Evolutionary conservation across 2,329 filamentous ascomycete genomes (phyloP).

Genomic region (Fusarium secorum): DNA sequence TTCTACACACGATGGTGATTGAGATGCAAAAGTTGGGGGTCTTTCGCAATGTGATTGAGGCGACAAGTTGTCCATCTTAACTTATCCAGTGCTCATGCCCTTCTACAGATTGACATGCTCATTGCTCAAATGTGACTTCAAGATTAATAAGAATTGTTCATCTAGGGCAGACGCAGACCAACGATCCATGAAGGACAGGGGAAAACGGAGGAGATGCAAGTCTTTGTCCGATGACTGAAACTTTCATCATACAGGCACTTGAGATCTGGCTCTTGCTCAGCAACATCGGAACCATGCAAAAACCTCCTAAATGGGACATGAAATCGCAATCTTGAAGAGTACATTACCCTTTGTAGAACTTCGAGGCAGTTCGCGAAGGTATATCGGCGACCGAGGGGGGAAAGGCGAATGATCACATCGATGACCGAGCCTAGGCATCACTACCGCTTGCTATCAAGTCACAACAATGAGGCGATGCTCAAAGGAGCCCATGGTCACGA

Average conservation of each 20-base stretch:
- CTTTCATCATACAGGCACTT: not conserved
- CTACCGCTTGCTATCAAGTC: not conserved
- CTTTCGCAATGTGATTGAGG: not conserved
- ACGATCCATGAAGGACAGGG: not conserved
- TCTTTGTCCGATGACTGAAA: not conserved
- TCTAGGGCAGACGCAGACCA: not conserved
- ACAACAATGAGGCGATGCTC: not conserved
- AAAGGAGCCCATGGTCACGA: not conserved
- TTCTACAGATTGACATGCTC: not conserved
- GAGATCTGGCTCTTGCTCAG: not conserved
- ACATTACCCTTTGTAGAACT: too few relatives aligned
- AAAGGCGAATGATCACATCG: not conserved
- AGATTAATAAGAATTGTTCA: not conserved
- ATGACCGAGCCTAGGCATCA: not conserved
- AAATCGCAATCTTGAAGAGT: not conserved
- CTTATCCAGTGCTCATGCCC: not conserved
- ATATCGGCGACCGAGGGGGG: not conserved
- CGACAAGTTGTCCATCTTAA: not conserved
- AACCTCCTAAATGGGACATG: fast-evolving
- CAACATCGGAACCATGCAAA: not conserved
- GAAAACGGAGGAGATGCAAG: not conserved
- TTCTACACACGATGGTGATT: too few relatives aligned
- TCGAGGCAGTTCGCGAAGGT: not conserved
- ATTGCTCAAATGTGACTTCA: not conserved
- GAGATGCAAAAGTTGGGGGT: too few relatives aligned